Conservation (phyloP, 768 basidiomycete genomes). For the Suillus luteus region DNA sequence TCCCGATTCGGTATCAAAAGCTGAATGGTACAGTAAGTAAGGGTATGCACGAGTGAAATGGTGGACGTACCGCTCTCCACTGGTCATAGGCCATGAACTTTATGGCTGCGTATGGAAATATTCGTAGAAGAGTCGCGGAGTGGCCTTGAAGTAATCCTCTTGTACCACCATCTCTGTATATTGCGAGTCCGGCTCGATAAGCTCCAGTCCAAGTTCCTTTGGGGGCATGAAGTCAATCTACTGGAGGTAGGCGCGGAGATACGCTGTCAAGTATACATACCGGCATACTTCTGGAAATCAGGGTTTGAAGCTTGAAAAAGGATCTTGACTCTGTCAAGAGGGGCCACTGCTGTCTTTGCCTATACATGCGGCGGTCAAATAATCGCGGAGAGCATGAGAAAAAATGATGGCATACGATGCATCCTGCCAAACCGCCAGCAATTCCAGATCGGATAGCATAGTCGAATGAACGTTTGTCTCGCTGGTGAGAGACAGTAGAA, state of each 20-base stretch:
- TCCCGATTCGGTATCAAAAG: conserved; percentile 82
- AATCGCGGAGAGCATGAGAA: conserved; percentile 11
- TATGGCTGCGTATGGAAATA: conserved; percentile 96
- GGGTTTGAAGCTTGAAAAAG: conserved; percentile 97
- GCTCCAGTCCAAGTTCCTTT: conserved; percentile 88
- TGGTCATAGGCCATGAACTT: conserved; percentile 98
- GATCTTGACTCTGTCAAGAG: conserved; percentile 97
- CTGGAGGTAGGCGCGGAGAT: conserved; percentile 23
- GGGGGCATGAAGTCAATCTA: conserved; percentile 14
- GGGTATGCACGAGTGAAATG: background rate
- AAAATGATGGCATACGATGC: conserved; percentile 65
- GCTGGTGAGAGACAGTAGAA: conserved; percentile 36
- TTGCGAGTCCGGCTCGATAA: conserved; percentile 70
- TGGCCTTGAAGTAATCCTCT: conserved; percentile 94
- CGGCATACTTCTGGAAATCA: conserved; percentile 92
- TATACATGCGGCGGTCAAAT: conserved; percentile 32
- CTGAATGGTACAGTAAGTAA: conserved; percentile 40
- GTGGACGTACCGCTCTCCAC: conserved; percentile 63
- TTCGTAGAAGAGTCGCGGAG: conserved; percentile 88
- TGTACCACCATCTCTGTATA: conserved; percentile 67
- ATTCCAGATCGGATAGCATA: conserved; percentile 80
- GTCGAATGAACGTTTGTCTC: conserved; percentile 57
- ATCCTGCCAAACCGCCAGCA: conserved; percentile 93
- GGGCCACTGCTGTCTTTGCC: conserved; percentile 95
- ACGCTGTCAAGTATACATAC: conserved; percentile 53